Base-by-base conservation (phyloP, 805 yeast genomes). In the Kuraishia floccosa region DNA sequence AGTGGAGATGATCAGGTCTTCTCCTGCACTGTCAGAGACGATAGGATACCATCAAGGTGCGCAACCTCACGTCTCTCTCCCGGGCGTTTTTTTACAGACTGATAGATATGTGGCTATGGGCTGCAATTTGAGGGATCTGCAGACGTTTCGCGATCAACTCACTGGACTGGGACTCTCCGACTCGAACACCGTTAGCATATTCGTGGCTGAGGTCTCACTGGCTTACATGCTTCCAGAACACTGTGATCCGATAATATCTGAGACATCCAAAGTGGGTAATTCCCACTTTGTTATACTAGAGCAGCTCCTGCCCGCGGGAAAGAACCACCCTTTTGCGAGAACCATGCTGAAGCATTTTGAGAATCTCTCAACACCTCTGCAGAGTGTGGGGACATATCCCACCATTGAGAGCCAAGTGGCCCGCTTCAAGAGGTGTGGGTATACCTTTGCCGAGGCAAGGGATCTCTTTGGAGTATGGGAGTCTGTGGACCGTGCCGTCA, bases 191-290 rank as follows among this genome's bases (percentile, higher is more conserved):
- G 53, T 65, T 4, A 72, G 65, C 28, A 60, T 82, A 2, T 83
- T 78, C 44, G 63, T 84, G 24, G 89, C 93, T 1, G 94, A 82
- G 48, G 93, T 83, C 4, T 81, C 93, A 0, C 52, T 83, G 33
- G 86, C 89, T 0, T 83, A 82, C 48, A 82, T 83, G 91, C 58
- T 63, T 24, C 76, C 80, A 9, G 62, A 61, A 23, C 60, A 64
- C 34, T 84, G 93, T 5, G 76, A 83, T 45, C 60, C 63, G 2
- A 66, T 83, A 6, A 70, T 83, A 22, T 39, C 52, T 17, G 54
- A 61, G 39, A 57, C 73, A 2, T 56, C 76, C 4, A 34, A 34
- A 1, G 51, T 71, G 11, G 57, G 65, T 3, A 59, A 65, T 25
- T 55, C 78, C 2, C 83, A 78, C 44, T 75, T 82, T 36, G 41